A percentile compares a stretch with the other conserved stretches of the same genome.
These are phyloP conservation scores for Lactarius pseudohatsudake DNA, from an alignment of 768 basidiomycete species.

Conservation along the genomic window DNA sequence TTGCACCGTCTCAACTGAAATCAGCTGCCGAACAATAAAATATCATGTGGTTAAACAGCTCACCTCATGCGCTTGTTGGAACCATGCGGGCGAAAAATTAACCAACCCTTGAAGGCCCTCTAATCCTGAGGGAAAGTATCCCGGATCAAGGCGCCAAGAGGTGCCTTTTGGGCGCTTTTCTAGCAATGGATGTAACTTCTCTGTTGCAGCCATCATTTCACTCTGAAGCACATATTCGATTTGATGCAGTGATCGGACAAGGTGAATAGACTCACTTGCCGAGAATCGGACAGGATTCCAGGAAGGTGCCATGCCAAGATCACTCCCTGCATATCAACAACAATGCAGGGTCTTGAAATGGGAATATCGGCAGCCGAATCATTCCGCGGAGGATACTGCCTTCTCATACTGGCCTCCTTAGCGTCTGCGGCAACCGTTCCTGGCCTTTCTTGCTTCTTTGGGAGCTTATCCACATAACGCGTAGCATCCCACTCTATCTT, in stretches of 20 bases:
- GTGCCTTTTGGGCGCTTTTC: neutral
- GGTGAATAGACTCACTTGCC: neutral
- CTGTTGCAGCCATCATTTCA: neutral
- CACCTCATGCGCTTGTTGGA: neutral
- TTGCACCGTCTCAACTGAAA: neutral
- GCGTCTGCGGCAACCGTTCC: neutral
- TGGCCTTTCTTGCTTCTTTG: neutral
- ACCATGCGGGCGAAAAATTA: neutral
- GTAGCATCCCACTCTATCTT: neutral
- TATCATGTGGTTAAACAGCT: neutral
- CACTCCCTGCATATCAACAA: neutral
- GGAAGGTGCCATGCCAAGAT: neutral
- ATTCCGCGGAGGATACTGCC: neutral
- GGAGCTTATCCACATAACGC: neutral
- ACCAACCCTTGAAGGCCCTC: neutral
- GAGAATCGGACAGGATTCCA: neutral
- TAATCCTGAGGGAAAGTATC: neutral
- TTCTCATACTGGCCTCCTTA: neutral
- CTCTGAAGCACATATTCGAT: neutral
- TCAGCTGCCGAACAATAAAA: neutral
- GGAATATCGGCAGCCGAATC: neutral
- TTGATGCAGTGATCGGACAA: neutral
- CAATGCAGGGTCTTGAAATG: neutral
- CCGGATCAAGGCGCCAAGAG: neutral
- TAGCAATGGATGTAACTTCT: neutral